phyloP scores from a whole-genome alignment of 2,329 filamentous ascomycete genomes.

The Tolypocladium inflatum region DNA sequence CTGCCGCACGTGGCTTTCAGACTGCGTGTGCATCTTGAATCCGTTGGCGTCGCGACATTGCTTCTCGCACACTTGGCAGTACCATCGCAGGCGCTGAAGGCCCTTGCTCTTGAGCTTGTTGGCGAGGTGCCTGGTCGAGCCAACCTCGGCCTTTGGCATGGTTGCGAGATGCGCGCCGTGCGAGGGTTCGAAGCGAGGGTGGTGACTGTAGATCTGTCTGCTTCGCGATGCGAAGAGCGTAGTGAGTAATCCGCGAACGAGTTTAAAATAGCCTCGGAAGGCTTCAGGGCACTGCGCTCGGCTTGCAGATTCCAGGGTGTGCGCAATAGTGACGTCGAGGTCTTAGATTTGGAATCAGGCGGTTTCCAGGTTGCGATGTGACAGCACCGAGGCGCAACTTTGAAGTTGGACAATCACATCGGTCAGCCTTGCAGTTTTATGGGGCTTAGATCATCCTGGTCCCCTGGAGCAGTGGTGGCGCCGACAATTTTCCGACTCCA shows the following conservation, averaged over 20 bases:
- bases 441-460: neutral
- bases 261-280: neutral
- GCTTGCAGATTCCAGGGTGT: neutral
- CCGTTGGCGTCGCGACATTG: constrained; percentile 71
- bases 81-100: constrained; percentile 77
- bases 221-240: neutral
- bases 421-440: constrained; percentile 3
- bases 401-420: neutral
- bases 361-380: neutral
- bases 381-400: neutral
- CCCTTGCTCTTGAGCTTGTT: constrained; percentile 85
- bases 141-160: constrained; percentile 90
- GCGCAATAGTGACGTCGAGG: neutral
- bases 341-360: neutral
- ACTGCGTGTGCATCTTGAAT: constrained; percentile 81
- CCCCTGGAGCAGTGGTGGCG: neutral
- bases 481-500: neutral
- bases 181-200: neutral
- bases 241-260: no score
- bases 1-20: constrained; percentile 79
- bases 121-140: constrained; percentile 79
- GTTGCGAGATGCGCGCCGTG: constrained; percentile 17
- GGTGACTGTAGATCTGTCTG: neutral
- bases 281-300: no score
- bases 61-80: constrained; percentile 71